Percentiles rank a stretch among this genome's conserved stretches.
Evolutionary conservation across 1,284 basidiomycete genomes (phyloP).

Genomic region (Apiotrichum montevideense): DNA sequence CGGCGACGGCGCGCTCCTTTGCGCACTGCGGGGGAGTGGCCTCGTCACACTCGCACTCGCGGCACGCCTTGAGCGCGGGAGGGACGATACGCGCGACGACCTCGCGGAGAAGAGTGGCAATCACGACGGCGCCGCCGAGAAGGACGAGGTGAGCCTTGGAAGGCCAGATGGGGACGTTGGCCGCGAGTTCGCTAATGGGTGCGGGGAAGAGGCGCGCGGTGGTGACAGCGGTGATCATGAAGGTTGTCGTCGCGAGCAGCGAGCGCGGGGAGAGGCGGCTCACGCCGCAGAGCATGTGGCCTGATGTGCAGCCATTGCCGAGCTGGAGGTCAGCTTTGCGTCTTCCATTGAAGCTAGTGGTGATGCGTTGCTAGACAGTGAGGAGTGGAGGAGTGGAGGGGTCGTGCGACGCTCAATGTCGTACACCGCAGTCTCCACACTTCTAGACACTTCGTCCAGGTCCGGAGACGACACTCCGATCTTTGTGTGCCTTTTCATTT

Average conservation of each 20-base stretch:
- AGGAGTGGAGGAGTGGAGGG: too few species aligned
- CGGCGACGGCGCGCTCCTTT: not conserved
- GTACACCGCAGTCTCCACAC: too few species aligned
- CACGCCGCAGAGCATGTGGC: conserved; percentile 64
- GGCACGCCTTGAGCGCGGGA: not conserved
- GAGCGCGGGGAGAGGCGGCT: conserved; percentile 58
- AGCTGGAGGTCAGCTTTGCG: conserved; percentile 1
- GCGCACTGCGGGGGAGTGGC: not conserved
- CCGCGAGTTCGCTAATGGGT: conserved; percentile 9
- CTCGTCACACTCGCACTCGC: not conserved
- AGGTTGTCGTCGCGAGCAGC: conserved; percentile 52
- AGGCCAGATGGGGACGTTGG: conserved; percentile 8
- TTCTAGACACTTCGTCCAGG: too few species aligned
- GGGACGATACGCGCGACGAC: not conserved
- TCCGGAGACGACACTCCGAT: too few species aligned
- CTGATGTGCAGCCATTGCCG: conserved; percentile 32
- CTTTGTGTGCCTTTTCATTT: too few species aligned
- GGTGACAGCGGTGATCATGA: conserved; percentile 54
- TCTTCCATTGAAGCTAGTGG: too few species aligned
- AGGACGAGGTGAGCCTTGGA: conserved; percentile 44
- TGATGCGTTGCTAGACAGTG: too few species aligned
- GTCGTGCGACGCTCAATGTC: too few species aligned
- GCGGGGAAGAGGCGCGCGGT: conserved; percentile 46
- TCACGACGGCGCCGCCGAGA: conserved; percentile 51
- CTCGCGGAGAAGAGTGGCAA: not conserved